These are phyloP conservation scores for Carpinus viminea DNA, from an alignment of 306 rosid species.

Conservation along the genomic window DNA sequence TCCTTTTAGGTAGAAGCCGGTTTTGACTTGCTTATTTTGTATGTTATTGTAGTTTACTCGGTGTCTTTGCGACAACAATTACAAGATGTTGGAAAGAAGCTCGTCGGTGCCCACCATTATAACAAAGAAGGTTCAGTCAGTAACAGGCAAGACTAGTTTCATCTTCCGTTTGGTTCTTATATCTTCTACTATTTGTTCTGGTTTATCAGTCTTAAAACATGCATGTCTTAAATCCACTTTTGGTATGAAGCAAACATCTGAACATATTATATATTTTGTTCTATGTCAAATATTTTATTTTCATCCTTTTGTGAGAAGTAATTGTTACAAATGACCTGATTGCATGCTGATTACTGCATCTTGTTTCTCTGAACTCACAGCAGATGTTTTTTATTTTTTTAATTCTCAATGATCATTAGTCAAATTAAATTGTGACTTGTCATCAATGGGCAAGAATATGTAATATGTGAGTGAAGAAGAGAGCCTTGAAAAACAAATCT, in stretches of 20 bases:
- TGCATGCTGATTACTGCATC: too few species aligned
- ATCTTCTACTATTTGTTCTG: not conserved
- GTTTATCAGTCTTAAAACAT: not conserved
- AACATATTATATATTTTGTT: not conserved
- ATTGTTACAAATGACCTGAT: too few species aligned
- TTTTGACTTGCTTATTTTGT: not conserved
- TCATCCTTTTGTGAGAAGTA: not conserved
- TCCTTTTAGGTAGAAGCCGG: not conserved
- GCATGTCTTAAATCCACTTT: not conserved
- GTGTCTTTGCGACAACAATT: slow-evolving; percentile 6
- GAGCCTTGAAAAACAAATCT: not conserved
- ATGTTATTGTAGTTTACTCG: slow-evolving; percentile 2
- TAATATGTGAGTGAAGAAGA: too few species aligned
- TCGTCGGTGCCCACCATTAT: slow-evolving; percentile 6
- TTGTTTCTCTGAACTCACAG: not conserved
- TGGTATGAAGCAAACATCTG: not conserved
- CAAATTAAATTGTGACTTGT: too few species aligned
- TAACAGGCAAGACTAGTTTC: slow-evolving; percentile 6
- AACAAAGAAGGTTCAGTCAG: slow-evolving; percentile 13
- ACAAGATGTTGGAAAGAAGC: slow-evolving; percentile 18
- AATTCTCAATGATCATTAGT: too few species aligned
- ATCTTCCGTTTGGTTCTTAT: not conserved
- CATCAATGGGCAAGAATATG: too few species aligned
- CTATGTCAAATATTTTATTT: not conserved
- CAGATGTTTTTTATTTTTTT: not conserved